These are phyloP conservation scores for Cucurbita argyrosperma DNA, from an alignment of 306 rosid species.

Conservation along the genomic window DNA sequence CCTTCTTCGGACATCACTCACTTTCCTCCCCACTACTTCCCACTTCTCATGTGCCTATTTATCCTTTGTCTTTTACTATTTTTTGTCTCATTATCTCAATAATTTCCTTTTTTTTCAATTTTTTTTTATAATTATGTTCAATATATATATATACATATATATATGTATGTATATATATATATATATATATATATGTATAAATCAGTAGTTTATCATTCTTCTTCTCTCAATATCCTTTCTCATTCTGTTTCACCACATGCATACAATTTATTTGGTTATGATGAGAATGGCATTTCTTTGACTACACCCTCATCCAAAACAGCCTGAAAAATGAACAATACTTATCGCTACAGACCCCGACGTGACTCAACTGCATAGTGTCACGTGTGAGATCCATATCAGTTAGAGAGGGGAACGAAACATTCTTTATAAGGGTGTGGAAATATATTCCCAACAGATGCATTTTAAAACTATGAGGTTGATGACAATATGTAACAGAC, in stretches of 20 bases:
- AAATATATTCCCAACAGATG: too few species aligned
- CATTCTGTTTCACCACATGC: not conserved
- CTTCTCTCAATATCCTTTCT: not conserved
- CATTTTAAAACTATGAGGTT: too few species aligned
- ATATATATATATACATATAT: not conserved
- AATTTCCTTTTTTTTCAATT: not conserved
- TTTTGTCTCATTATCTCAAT: not conserved
- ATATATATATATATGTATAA: not conserved
- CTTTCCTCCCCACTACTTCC: constrained; percentile 2
- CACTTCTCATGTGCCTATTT: not conserved
- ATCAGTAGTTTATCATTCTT: not conserved
- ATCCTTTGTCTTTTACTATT: not conserved
- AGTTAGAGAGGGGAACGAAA: too few species aligned
- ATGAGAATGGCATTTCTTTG: not conserved
- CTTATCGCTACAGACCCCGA: too few species aligned
- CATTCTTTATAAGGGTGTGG: too few species aligned
- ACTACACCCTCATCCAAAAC: not conserved
- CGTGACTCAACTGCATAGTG: too few species aligned
- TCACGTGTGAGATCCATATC: too few species aligned
- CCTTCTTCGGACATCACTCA: not conserved
- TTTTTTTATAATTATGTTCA: too few species aligned
- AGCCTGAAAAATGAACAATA: not conserved
- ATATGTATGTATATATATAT: not conserved
- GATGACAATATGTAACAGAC: too few species aligned
- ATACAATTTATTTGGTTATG: not conserved